A percentile compares a stretch with the other conserved stretches of the same genome.
These are phyloP conservation scores for Omphalotus guepiniiformis DNA, from an alignment of 768 basidiomycete genomes.

Conservation along the genomic window DNA sequence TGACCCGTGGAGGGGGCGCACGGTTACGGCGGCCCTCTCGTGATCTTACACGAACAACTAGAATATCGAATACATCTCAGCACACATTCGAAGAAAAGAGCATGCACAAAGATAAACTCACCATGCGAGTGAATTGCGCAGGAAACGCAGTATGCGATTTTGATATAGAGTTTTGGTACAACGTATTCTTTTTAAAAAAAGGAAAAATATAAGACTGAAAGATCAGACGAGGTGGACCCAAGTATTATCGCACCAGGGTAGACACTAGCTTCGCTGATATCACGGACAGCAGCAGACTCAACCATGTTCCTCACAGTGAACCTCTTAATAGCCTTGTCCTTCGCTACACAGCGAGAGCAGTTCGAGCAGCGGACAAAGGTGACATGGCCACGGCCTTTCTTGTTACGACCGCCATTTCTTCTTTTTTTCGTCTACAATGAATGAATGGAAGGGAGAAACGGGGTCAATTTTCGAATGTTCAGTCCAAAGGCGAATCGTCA, in stretches of 20 bases:
- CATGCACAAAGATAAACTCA: slow-evolving; percentile 32
- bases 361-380: slow-evolving; percentile 96
- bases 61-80: slow-evolving; percentile 3
- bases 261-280: slow-evolving; percentile 94
- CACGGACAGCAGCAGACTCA: slow-evolving; percentile 95
- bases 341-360: slow-evolving; percentile 96
- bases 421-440: slow-evolving; percentile 88
- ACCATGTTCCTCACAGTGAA: slow-evolving; percentile 99
- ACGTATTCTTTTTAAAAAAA: slow-evolving; percentile 66
- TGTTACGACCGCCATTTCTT: slow-evolving; percentile 99
- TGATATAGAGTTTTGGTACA: slow-evolving; percentile 96
- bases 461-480: too few relatives aligned
- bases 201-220: slow-evolving; percentile 1
- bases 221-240: neutral
- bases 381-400: slow-evolving; percentile 97
- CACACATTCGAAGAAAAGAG: neutral
- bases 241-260: slow-evolving; percentile 67
- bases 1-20: slow-evolving; percentile 90
- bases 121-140: slow-evolving; percentile 99
- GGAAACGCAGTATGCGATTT: slow-evolving; percentile 97
- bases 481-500: neutral
- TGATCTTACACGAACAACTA: slow-evolving; percentile 98
- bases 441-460: neutral
- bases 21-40: slow-evolving; percentile 95
- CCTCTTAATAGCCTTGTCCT: slow-evolving; percentile 99